phyloP scores from a whole-genome alignment of 441 rosid species.

The Arabidopsis hybrid region DNA sequence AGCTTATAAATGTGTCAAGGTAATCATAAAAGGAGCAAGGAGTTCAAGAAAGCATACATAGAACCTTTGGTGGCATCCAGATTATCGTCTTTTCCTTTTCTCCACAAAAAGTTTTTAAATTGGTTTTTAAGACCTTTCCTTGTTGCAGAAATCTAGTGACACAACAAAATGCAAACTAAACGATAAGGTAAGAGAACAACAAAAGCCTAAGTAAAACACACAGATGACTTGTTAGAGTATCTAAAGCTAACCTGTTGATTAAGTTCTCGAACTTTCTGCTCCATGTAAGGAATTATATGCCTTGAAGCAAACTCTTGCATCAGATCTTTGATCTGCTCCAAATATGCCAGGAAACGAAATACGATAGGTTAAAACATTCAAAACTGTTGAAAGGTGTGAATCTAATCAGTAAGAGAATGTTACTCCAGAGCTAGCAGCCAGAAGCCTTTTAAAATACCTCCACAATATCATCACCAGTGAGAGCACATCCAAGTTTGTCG shows the following conservation, averaged over 20 bases:
- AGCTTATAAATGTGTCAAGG: conserved; percentile 26
- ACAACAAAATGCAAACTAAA: conserved; percentile 39
- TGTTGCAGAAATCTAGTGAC: conserved; percentile 83
- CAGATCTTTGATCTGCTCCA: conserved; percentile 81
- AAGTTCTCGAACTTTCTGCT: conserved; percentile 90
- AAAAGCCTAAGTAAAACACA: conserved; percentile 25
- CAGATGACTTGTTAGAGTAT: conserved; percentile 18
- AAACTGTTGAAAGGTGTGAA: conserved; percentile 23
- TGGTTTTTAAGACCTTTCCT: conserved; percentile 98
- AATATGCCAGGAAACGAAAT: conserved; percentile 42
- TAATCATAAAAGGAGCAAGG: conserved; percentile 31
- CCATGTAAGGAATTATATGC: conserved; percentile 96
- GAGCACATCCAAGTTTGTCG: conserved; percentile 73
- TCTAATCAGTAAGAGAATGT: conserved; percentile 40
- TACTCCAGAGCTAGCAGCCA: conserved; percentile 33
- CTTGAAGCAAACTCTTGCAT: conserved; percentile 95
- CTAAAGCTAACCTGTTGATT: conserved; percentile 78
- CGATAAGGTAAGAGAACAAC: conserved; percentile 19
- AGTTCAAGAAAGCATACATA: conserved; percentile 59
- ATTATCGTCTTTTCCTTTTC: conserved; percentile 96
- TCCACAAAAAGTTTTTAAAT: conserved; percentile 86
- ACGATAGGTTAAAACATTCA: conserved; percentile 25
- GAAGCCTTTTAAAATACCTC: conserved; percentile 60
- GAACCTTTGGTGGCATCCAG: conserved; percentile 71
- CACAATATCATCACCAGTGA: conserved; percentile 74